Percentiles rank a stretch among this genome's conserved stretches.
phyloP scores from a whole-genome alignment of 805 yeast species.

The Metschnikowia arizonensis region DNA sequence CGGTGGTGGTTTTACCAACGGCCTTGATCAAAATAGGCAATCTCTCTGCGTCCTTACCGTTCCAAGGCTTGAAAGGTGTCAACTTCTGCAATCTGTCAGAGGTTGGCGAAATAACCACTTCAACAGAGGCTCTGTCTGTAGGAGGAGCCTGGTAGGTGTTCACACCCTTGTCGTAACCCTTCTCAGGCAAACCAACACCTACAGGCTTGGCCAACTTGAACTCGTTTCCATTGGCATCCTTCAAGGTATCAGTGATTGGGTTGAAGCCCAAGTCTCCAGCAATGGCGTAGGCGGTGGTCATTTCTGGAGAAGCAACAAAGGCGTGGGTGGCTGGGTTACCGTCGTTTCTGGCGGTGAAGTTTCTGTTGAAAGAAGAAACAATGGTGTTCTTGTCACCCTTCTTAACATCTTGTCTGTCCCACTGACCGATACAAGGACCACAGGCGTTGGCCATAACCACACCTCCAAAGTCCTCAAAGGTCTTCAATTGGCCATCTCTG shows the following conservation, averaged over 20 bases:
- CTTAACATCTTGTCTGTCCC: constrained; percentile 93
- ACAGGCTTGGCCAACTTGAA: constrained; percentile 83
- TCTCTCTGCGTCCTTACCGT: constrained; percentile 85
- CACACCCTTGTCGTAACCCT: constrained; percentile 90
- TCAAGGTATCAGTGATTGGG: constrained; percentile 87
- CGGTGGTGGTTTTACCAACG: constrained; percentile 97
- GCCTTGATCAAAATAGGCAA: constrained; percentile 96
- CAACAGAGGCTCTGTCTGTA: constrained; percentile 67
- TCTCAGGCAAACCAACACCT: constrained; percentile 85
- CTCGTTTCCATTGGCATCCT: constrained; percentile 84
- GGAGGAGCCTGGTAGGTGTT: constrained; percentile 98
- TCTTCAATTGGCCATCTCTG: constrained; percentile 87
- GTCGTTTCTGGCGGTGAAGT: constrained; percentile 96
- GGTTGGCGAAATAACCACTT: constrained; percentile 76
- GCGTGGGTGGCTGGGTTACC: constrained; percentile 98
- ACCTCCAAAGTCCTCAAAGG: constrained; percentile 90
- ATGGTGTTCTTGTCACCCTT: constrained; percentile 95
- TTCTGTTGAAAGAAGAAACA: constrained; percentile 96
- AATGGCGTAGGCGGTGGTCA: constrained; percentile 91
- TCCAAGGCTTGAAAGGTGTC: constrained; percentile 93
- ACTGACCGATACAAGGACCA: constrained; percentile 99
- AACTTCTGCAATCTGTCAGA: constrained; percentile 95
- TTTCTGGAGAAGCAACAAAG: constrained; percentile 94
- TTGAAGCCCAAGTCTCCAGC: constrained; percentile 96
- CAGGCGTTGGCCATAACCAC: constrained; percentile 95